Percentiles rank a stretch among this genome's conserved stretches.
Evolutionary conservation across 305 asterid species (phyloP).

Genomic region (Solanum chacoense): DNA sequence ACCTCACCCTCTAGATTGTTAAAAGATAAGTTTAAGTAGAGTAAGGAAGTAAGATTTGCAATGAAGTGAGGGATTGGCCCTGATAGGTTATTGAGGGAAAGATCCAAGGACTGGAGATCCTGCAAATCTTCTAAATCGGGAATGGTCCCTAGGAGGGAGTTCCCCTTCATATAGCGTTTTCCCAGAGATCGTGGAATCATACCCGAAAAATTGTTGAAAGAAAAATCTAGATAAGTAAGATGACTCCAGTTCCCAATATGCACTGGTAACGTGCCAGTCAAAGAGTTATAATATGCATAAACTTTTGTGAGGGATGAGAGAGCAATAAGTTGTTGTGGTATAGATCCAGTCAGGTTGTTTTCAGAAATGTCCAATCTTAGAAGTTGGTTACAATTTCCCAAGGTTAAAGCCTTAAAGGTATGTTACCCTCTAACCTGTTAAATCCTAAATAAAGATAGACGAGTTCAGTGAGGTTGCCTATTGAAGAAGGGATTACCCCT

Average conservation of each 20-base stretch:
- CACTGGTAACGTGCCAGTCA: conserved; percentile 12
- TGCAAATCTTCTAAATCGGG: conserved; percentile 13
- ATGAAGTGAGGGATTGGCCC: conserved; percentile 23
- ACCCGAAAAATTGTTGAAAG: conserved; percentile 24
- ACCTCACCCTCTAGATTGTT: conserved; percentile 23
- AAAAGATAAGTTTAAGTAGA: conserved; percentile 19
- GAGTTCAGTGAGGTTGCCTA: conserved; percentile 15
- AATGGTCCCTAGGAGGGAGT: conserved; percentile 21
- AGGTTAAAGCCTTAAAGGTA: conserved; percentile 8
- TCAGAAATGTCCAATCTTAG: conserved; percentile 12
- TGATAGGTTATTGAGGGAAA: conserved; percentile 26
- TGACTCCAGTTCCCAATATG: conserved; percentile 15
- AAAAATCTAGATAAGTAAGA: conserved; percentile 18
- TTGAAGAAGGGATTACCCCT: conserved; percentile 12
- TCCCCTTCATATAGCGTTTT: conserved; percentile 14
- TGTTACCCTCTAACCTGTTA: conserved; percentile 13
- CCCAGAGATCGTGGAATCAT: conserved; percentile 16
- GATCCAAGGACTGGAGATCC: conserved; percentile 16
- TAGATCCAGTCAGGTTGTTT: conserved; percentile 16
- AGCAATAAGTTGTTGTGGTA: conserved; percentile 14
- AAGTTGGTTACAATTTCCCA: conserved; percentile 12
- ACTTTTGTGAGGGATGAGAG: conserved; percentile 12
- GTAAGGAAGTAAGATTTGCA: conserved; percentile 10
- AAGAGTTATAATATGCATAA: conserved; percentile 15
- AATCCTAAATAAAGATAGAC: neutral